Evolutionary conservation across 306 rosid genomes (phyloP).

Genomic region (Cicer yamashitae): DNA sequence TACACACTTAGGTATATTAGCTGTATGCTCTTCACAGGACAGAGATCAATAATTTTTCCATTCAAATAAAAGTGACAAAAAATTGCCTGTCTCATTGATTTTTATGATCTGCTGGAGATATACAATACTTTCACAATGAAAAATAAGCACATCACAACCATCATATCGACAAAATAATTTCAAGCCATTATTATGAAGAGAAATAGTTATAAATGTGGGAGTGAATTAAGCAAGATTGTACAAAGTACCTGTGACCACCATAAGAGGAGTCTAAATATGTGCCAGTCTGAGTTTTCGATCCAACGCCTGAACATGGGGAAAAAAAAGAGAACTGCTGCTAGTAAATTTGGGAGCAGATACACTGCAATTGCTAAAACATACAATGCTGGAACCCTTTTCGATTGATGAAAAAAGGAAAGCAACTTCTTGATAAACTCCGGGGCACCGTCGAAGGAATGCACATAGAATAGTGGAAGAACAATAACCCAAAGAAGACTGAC

Average conservation of each 20-base stretch:
- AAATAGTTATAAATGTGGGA: conserved; percentile 29
- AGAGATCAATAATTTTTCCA: conserved; percentile 26
- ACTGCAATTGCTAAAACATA: conserved; percentile 78
- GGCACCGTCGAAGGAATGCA: conserved; percentile 56
- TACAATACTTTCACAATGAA: conserved; percentile 34
- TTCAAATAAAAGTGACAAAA: conserved; percentile 20
- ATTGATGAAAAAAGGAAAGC: conserved; percentile 59
- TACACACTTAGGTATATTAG: conserved; percentile 1
- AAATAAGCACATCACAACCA: conserved; percentile 23
- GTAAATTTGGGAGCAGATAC: conserved; percentile 83
- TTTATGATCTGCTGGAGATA: conserved; percentile 29
- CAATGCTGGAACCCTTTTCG: conserved; percentile 71
- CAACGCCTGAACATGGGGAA: conserved; percentile 97
- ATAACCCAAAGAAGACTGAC: conserved; percentile 83
- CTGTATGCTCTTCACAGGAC: conserved; percentile 14
- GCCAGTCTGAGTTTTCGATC: conserved; percentile 99
- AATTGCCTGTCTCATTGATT: not conserved
- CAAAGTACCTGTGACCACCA: conserved; percentile 98
- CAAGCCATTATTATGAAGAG: conserved; percentile 10
- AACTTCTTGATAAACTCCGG: conserved; percentile 49
- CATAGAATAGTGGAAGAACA: conserved; percentile 74
- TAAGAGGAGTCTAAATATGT: conserved; percentile 77
- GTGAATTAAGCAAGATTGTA: conserved; percentile 30
- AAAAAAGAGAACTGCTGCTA: conserved; percentile 72
- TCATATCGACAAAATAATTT: conserved; percentile 16